These are phyloP conservation scores for Coniferiporia sulphurascens DNA, from an alignment of 1,284 basidiomycete species.

Conservation along the genomic window DNA sequence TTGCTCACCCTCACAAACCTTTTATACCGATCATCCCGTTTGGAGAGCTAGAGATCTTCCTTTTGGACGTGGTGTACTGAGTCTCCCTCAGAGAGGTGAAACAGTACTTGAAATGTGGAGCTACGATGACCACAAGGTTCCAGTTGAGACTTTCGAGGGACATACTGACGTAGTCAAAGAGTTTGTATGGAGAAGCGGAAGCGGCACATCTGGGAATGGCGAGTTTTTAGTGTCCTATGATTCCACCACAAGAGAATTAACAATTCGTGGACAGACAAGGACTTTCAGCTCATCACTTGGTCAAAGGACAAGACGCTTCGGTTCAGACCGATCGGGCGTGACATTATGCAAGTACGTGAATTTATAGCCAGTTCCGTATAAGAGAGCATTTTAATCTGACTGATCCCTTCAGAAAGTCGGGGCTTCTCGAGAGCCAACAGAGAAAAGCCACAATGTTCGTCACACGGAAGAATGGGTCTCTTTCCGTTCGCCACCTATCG, in stretches of 20 bases:
- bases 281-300: conserved; percentile 96
- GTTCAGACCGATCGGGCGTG: conserved; percentile 83
- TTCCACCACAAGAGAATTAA: conserved; percentile 11
- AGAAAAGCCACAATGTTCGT: conserved; percentile 2
- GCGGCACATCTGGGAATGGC: conserved; percentile 35
- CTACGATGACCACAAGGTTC: conserved; percentile 41
- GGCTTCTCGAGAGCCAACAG: not conserved
- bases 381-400: not conserved
- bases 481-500: conserved; percentile 45
- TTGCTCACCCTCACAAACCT: conserved; percentile 49
- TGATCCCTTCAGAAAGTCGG: conserved; percentile 23
- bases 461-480: conserved; percentile 33
- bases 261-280: conserved; percentile 37
- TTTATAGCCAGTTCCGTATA: not conserved
- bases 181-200: conserved; percentile 87
- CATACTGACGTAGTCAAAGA: conserved; percentile 95
- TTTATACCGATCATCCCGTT: conserved; percentile 82
- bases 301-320: conserved; percentile 90
- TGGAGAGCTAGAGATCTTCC: conserved; percentile 93
- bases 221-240: conserved; percentile 21
- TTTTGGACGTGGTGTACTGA: conserved; percentile 87
- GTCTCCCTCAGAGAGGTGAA: conserved; percentile 86
- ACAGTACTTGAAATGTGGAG: conserved; percentile 84
- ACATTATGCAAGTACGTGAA: conserved; percentile 56
- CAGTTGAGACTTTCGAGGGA: conserved; percentile 80